phyloP scores from a whole-genome alignment of 164 flowering plant genomes.

The Platanus orientalis region DNA sequence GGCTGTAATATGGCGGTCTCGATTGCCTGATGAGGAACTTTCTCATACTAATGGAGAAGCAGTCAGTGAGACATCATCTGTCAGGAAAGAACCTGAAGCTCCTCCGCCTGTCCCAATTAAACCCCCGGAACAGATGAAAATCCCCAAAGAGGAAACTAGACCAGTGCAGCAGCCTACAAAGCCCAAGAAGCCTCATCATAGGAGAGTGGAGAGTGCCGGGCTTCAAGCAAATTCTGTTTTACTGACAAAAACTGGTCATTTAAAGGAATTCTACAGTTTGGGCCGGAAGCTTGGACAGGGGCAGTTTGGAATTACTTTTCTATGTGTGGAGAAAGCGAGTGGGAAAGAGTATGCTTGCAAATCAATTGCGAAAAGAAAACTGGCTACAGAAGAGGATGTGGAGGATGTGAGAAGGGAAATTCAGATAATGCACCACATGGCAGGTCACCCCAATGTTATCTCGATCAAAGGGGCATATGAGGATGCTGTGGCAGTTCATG shows the following conservation, averaged over 20 bases:
- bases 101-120: conserved; percentile 21
- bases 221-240: conserved; percentile 57
- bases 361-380: conserved; percentile 73
- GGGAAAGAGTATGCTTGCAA: conserved; percentile 79
- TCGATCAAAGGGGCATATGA: conserved; percentile 71
- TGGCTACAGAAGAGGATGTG: conserved; percentile 57
- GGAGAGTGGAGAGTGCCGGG: conserved; percentile 52
- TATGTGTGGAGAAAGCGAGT: conserved; percentile 54
- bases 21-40: conserved; percentile 16
- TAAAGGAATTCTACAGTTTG: conserved; percentile 67
- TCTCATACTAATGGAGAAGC: conserved; percentile 14
- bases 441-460: conserved; percentile 58
- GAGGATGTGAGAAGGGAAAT: conserved; percentile 89
- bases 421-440: conserved; percentile 84
- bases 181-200: conserved; percentile 40
- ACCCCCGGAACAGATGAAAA: conserved; percentile 44
- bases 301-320: conserved; percentile 77
- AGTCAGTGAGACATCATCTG: neutral
- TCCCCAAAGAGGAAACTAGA: conserved; percentile 22
- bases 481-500: conserved; percentile 81
- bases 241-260: conserved; percentile 48
- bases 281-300: conserved; percentile 84
- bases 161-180: conserved; percentile 14
- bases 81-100: conserved; percentile 11
- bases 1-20: conserved; percentile 35